A percentile compares a stretch with the other conserved stretches of the same genome.
Conservation (phyloP, 106 monocot species). For the Phalaenopsis equestris region DNA sequence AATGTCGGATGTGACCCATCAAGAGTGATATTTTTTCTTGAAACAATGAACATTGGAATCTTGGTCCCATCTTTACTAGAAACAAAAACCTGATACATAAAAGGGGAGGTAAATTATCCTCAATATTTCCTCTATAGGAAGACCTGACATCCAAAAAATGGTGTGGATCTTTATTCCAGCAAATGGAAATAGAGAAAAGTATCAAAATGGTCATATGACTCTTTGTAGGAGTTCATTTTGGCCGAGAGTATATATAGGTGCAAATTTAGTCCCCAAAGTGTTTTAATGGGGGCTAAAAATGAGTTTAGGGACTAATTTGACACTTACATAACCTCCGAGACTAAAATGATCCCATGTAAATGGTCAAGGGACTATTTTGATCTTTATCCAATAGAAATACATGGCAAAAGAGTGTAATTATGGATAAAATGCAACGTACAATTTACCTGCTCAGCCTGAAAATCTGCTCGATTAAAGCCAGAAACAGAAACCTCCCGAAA, state of each 20-base stretch:
- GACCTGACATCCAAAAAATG: neutral
- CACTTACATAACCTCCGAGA: too few relatives aligned
- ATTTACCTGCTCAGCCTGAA: constrained; percentile 79
- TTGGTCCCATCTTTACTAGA: constrained; percentile 84
- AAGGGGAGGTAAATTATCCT: constrained; percentile 1
- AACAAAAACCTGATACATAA: constrained; percentile 55
- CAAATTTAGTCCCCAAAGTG: too few relatives aligned
- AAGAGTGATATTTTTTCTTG: constrained; percentile 56
- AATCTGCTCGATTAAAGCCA: constrained; percentile 58
- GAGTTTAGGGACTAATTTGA: too few relatives aligned
- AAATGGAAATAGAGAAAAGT: neutral
- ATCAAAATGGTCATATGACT: too few relatives aligned
- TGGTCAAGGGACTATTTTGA: too few relatives aligned
- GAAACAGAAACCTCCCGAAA: constrained; percentile 77
- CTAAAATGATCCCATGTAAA: too few relatives aligned
- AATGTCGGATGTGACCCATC: constrained; percentile 81
- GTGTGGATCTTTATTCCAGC: neutral
- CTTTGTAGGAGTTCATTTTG: too few relatives aligned
- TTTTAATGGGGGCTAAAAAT: too few relatives aligned
- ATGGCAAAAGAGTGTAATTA: neutral
- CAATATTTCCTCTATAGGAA: neutral
- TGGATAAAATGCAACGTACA: neutral
- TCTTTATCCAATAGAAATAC: neutral
- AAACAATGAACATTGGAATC: constrained; percentile 89
- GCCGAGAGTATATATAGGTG: too few relatives aligned